Percentiles rank a stretch among this genome's conserved stretches.
Conservation (phyloP, 1,284 basidiomycete species). For the Melampsora americana region DNA sequence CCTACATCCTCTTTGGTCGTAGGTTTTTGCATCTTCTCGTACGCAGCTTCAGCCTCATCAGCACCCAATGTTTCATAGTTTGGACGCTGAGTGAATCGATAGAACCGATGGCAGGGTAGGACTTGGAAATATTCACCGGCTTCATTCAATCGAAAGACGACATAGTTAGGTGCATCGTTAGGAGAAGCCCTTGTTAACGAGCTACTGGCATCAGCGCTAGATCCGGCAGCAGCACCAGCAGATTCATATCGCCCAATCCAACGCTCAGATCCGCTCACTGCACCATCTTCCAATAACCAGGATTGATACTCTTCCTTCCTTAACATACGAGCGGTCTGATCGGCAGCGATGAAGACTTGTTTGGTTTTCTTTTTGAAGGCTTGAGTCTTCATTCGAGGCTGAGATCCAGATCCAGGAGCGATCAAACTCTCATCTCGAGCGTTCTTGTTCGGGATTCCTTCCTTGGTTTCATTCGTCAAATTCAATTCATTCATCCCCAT, state of each 20-base stretch:
- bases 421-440: conserved; percentile 21
- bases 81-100: conserved; percentile 79
- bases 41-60: conserved; percentile 65
- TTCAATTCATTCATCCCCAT: conserved; percentile 42
- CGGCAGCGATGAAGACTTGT: conserved; percentile 72
- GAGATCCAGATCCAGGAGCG: conserved; percentile 33
- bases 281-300: conserved; percentile 79
- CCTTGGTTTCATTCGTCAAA: conserved; percentile 57
- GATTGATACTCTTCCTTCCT: conserved; percentile 78
- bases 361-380: conserved; percentile 76
- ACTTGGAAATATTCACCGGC: conserved; percentile 67
- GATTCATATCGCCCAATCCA: conserved; percentile 65
- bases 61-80: conserved; percentile 67
- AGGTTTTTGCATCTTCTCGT: conserved; percentile 59
- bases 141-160: conserved; percentile 52
- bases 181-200: conserved; percentile 44
- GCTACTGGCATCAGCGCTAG: neutral
- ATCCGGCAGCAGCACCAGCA: conserved; percentile 19
- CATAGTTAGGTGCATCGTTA: conserved; percentile 49
- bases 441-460: conserved; percentile 36
- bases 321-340: conserved; percentile 64
- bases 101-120: conserved; percentile 78
- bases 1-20: conserved; percentile 47
- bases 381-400: conserved; percentile 58
- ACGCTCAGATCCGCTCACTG: conserved; percentile 52